Percentiles rank a stretch among this genome's conserved stretches.
These are phyloP conservation scores for Globisporangium okanoganense DNA, from an alignment of 352 stramenopile genomes.

Conservation along the genomic window DNA sequence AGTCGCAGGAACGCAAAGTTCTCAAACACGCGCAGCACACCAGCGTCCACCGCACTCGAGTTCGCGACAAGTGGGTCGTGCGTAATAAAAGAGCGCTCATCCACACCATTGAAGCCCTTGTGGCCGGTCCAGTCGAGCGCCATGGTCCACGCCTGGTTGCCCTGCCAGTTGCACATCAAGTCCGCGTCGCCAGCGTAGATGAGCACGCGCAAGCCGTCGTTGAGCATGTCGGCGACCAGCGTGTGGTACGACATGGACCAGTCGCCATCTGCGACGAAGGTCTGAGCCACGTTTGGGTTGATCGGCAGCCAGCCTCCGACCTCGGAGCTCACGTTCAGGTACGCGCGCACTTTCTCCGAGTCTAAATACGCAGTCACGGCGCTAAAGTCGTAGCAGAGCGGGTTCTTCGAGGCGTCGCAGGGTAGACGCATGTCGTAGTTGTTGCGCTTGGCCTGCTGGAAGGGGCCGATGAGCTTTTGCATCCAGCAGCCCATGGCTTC, in stretches of 20 bases:
- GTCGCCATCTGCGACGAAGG: background rate
- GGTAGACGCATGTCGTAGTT: constrained; percentile 56
- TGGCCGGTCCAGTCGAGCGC: background rate
- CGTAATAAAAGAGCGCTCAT: background rate
- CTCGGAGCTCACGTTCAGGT: constrained; percentile 15
- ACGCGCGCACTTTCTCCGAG: background rate
- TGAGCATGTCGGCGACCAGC: constrained; percentile 74
- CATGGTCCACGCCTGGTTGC: background rate
- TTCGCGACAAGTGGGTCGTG: constrained; percentile 13
- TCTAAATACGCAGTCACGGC: background rate
- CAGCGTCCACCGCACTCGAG: constrained; percentile 17
- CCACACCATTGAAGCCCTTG: background rate
- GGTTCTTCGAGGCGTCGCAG: constrained; percentile 23
- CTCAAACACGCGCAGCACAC: constrained; percentile 28
- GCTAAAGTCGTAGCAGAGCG: constrained; percentile 8
- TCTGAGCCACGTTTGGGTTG: background rate
- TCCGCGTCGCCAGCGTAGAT: background rate
- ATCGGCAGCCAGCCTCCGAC: background rate
- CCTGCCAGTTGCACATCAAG: background rate
- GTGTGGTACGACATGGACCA: background rate
- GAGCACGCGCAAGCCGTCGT: constrained; percentile 48
- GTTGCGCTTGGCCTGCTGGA: constrained; percentile 28
- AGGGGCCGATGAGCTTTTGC: constrained; percentile 23
- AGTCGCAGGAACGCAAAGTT: constrained; percentile 50
- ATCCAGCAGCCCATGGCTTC: constrained; percentile 28